These are phyloP conservation scores for Rhizopogon roseolus DNA, from an alignment of 768 basidiomycete species.

Conservation along the genomic window DNA sequence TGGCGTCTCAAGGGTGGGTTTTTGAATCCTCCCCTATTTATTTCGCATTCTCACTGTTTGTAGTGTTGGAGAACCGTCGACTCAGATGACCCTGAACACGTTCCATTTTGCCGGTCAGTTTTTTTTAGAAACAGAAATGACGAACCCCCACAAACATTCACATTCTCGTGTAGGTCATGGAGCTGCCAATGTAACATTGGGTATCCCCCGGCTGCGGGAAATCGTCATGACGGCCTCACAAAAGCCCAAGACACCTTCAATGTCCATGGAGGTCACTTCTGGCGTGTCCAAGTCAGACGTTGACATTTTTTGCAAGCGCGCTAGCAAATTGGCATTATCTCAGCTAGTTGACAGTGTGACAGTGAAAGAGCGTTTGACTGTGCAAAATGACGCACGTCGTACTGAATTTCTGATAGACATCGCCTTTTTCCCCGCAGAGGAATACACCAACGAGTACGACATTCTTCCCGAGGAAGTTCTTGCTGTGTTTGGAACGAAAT, in stretches of 20 bases:
- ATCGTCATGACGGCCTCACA: slow-evolving; percentile 98
- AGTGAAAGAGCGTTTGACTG: slow-evolving; percentile 74
- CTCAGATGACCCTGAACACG: slow-evolving; percentile 99
- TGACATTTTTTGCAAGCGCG: slow-evolving; percentile 81
- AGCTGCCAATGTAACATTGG: slow-evolving; percentile 97
- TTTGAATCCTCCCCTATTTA: background rate
- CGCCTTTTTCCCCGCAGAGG: slow-evolving; percentile 79
- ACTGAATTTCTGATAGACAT: slow-evolving; percentile 80
- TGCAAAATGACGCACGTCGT: slow-evolving; percentile 62
- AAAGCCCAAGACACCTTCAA: slow-evolving; percentile 95
- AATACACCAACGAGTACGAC: slow-evolving; percentile 82
- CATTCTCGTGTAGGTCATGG: slow-evolving; percentile 70
- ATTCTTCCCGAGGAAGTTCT: slow-evolving; percentile 71
- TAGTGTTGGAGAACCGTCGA: slow-evolving; percentile 97
- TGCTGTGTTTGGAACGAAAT: slow-evolving; percentile 62
- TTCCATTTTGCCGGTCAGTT: slow-evolving; percentile 94
- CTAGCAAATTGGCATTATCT: slow-evolving; percentile 79
- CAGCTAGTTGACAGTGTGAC: slow-evolving; percentile 81
- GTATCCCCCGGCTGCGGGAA: slow-evolving; percentile 97
- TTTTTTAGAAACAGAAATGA: background rate
- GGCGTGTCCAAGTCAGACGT: slow-evolving; percentile 51
- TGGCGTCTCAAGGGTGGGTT: slow-evolving; percentile 93
- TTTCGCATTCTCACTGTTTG: background rate
- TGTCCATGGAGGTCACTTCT: slow-evolving; percentile 73
- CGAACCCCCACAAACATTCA: background rate